A percentile compares a stretch with the other conserved stretches of the same genome.
Conservation (phyloP, 768 basidiomycete genomes). For the Kwoniella dendrophila region DNA sequence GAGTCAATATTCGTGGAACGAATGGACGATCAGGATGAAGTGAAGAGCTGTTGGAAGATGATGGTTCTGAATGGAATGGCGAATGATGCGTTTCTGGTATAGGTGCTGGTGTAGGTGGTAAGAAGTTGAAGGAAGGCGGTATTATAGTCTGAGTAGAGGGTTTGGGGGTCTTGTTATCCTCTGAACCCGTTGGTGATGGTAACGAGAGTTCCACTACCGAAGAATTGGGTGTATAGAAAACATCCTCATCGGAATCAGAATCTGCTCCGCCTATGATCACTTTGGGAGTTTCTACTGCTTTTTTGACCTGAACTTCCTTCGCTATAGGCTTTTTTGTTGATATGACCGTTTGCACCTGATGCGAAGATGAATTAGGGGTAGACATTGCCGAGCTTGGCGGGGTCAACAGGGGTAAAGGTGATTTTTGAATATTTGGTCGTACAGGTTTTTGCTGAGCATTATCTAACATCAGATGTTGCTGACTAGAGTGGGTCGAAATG, state of each 20-base stretch:
- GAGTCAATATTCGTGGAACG: slow-evolving; percentile 7
- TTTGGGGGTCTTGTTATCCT: background rate
- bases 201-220: slow-evolving; percentile 18
- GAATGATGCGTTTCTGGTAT: slow-evolving; percentile 29
- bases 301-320: background rate
- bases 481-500: slow-evolving; percentile 6
- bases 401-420: slow-evolving; percentile 23
- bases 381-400: slow-evolving; percentile 35
- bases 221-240: slow-evolving; percentile 35
- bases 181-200: background rate
- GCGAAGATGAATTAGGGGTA: slow-evolving; percentile 7
- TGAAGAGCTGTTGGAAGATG: slow-evolving; percentile 17
- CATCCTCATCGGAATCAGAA: slow-evolving; percentile 28
- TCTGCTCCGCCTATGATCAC: slow-evolving; percentile 3
- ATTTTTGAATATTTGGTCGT: slow-evolving; percentile 4
- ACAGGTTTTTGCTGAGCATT: background rate
- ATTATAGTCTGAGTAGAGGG: background rate
- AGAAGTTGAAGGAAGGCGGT: slow-evolving; percentile 34
- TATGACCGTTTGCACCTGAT: background rate
- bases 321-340: background rate
- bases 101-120: slow-evolving; percentile 48
- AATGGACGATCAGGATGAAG: slow-evolving; percentile 29
- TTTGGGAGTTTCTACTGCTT: slow-evolving; percentile 2
- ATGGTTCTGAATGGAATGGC: slow-evolving; percentile 40
- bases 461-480: too few relatives aligned